Evolutionary conservation across 2,329 filamentous ascomycete species (phyloP).

Genomic region (Ophiostoma sp.): DNA sequence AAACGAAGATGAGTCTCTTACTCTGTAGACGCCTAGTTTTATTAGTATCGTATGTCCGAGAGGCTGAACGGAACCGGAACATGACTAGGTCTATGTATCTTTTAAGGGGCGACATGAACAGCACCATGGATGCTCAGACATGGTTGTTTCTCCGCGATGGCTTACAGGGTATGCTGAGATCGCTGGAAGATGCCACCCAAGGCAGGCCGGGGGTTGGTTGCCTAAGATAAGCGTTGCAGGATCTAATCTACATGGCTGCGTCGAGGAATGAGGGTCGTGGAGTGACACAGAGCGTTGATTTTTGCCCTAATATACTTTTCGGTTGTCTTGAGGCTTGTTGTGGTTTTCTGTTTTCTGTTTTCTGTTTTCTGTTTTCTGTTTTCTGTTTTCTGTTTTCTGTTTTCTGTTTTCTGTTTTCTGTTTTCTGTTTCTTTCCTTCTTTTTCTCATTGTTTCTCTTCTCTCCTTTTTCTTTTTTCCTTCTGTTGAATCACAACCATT

Average conservation of each 20-base stretch:
- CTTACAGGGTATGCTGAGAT: slow-evolving; percentile 1
- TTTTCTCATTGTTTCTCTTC: too few species aligned
- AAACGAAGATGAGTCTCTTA: too few species aligned
- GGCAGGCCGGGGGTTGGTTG: background rate
- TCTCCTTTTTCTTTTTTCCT: too few species aligned
- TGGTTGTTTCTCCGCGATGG: background rate
- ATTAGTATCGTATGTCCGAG: background rate
- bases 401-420: background rate
- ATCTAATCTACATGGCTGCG: too few species aligned
- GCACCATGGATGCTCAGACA: background rate
- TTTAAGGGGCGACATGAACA: background rate
- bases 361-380: too few species aligned
- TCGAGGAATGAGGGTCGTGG: too few species aligned
- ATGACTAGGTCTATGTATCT: background rate
- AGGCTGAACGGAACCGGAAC: background rate
- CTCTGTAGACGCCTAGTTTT: too few species aligned
- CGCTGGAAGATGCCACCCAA: background rate
- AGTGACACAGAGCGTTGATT: too few species aligned
- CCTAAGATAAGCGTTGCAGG: too few species aligned
- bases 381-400: background rate
- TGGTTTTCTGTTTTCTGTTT: background rate
- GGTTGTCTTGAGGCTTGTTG: too few species aligned
- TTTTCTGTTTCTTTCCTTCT: background rate
- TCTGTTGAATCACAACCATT: too few species aligned
- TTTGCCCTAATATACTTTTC: too few species aligned